Conservation (phyloP, 371 early-diverging fungal genomes). For the Rhizopus sp. region DNA sequence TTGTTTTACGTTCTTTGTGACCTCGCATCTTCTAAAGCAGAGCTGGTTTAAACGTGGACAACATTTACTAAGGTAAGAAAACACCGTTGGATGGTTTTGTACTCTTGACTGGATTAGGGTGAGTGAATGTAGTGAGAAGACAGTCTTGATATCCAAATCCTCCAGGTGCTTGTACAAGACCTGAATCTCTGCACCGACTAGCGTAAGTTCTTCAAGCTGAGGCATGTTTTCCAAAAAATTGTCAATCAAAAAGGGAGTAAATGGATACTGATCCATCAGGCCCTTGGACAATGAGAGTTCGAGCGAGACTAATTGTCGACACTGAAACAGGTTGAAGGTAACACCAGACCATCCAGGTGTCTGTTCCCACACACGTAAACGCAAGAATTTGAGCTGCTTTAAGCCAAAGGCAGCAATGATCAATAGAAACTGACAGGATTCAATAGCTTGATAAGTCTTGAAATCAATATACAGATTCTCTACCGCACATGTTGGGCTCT, state of each 20-base stretch:
- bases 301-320: slow-evolving; percentile 12
- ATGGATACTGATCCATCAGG: slow-evolving; percentile 17
- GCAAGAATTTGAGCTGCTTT: slow-evolving; percentile 4
- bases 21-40: slow-evolving; percentile 5
- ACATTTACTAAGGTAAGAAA: slow-evolving; percentile 13
- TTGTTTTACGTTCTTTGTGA: neutral
- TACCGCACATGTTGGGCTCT: slow-evolving; percentile 6
- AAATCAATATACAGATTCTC: slow-evolving; percentile 16
- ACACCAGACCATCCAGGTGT: slow-evolving; percentile 23
- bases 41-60: slow-evolving; percentile 6
- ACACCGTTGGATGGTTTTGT: slow-evolving; percentile 10
- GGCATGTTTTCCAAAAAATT: slow-evolving; percentile 10
- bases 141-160: neutral
- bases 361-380: slow-evolving; percentile 21
- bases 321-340: slow-evolving; percentile 12
- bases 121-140: slow-evolving; percentile 6
- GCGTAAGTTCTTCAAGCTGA: slow-evolving; percentile 8
- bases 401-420: slow-evolving; percentile 4
- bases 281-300: slow-evolving; percentile 17
- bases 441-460: slow-evolving; percentile 17
- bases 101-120: slow-evolving; percentile 11
- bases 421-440: slow-evolving; percentile 26
- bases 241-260: slow-evolving; percentile 23
- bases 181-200: slow-evolving; percentile 18
- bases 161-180: slow-evolving; percentile 9